Evolutionary conservation across 1,284 basidiomycete species (phyloP).

Genomic region (Singerocomus inundabilis): DNA sequence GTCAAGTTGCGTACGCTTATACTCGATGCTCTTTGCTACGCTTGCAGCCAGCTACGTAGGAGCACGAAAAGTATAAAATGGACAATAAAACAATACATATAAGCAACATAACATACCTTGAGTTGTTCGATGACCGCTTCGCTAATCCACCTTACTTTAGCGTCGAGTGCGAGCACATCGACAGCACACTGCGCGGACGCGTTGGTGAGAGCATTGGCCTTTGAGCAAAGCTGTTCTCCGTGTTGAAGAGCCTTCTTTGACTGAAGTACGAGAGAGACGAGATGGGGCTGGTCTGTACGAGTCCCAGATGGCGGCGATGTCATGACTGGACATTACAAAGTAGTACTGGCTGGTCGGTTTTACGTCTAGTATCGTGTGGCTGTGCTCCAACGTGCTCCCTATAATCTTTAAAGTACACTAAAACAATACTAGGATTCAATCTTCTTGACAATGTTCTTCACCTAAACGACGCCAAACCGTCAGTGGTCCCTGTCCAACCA

Average conservation of each 20-base stretch:
- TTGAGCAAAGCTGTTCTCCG: constrained; percentile 68
- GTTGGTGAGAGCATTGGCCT: constrained; percentile 57
- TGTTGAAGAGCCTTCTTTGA: constrained; percentile 78
- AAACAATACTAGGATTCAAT: constrained; percentile 1
- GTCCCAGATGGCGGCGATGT: constrained; percentile 14
- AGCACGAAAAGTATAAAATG: not conserved
- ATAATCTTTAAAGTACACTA: no score
- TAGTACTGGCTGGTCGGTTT: no score
- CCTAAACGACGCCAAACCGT: constrained; percentile 22
- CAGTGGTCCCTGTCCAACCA: not conserved
- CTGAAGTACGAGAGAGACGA: constrained; percentile 71
- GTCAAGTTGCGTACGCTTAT: constrained; percentile 58
- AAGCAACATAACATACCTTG: constrained; percentile 44
- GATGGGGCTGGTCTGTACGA: constrained; percentile 45
- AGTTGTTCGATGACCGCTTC: constrained; percentile 73
- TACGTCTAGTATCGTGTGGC: constrained; percentile 1
- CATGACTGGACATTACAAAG: no score
- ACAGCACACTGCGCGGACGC: constrained; percentile 60
- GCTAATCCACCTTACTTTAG: constrained; percentile 72
- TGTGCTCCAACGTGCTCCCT: no score
- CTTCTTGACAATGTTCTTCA: constrained; percentile 42
- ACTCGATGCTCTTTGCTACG: constrained; percentile 70
- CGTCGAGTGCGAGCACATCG: constrained; percentile 72
- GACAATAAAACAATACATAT: not conserved
- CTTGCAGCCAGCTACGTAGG: constrained; percentile 57